These are phyloP conservation scores for Oryza coarctata DNA, from an alignment of 176 grass and related monocot genomes.

Conservation along the genomic window DNA sequence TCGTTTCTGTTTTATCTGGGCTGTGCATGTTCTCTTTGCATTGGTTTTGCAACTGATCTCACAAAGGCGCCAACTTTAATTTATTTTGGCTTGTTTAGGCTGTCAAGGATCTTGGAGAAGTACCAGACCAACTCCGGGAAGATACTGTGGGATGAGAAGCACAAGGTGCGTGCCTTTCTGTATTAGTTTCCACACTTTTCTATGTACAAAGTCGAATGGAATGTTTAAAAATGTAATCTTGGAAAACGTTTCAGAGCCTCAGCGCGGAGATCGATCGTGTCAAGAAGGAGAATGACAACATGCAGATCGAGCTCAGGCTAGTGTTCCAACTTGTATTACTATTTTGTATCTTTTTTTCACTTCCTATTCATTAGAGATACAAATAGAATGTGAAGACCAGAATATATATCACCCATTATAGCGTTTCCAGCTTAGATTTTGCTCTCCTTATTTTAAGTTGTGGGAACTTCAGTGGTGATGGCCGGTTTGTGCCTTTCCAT, in stretches of 20 bases:
- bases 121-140: conserved; percentile 96
- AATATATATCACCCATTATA: not conserved
- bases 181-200: not conserved
- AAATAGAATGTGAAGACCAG: not conserved
- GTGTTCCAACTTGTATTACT: conserved; percentile 9
- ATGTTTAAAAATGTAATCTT: not conserved
- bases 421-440: too few relatives aligned
- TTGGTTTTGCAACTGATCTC: not conserved
- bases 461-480: not conserved
- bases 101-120: conserved; percentile 84
- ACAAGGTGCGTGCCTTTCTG: conserved; percentile 58
- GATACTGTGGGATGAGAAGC: conserved; percentile 93
- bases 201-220: not conserved
- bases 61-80: not conserved
- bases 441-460: too few relatives aligned
- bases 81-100: conserved; percentile 28
- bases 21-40: not conserved
- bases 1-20: not conserved
- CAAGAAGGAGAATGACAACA: conserved; percentile 97
- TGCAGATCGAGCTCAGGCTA: conserved; percentile 95
- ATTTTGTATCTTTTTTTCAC: not conserved
- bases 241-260: conserved; percentile 58
- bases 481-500: not conserved
- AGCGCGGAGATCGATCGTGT: conserved; percentile 82
- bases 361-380: not conserved